Base-by-base conservation (phyloP, 768 basidiomycete species). In the Boletus insuetus region DNA sequence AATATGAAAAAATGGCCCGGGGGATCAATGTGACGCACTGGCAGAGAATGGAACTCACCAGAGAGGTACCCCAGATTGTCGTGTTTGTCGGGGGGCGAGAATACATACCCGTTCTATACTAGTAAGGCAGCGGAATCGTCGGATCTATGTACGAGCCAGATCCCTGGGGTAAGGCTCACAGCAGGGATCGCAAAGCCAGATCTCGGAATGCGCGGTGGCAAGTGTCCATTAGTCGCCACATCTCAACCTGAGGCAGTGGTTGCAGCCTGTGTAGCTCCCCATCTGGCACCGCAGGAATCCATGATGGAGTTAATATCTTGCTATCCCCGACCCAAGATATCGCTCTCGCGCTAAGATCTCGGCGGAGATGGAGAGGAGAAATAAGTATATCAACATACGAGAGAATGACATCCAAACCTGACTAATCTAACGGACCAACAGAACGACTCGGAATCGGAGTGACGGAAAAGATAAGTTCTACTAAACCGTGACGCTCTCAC, bases 21-120 rank as follows among this genome's bases (percentile, higher is more conserved):
- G 50, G 54, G 45, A 22, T 19, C 6, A n/a, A 47, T 14, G 26
- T 45, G 44, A 40, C 53, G 34, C 43, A 54, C n/a, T n/a, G n/a
- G n/a, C n/a, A n/a, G 37, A 55, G 57, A 64, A 64, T 66, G 65
- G 65, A 66, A 61, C 45, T 16, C 26, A 26, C 29, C 39, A 51
- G 42, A 12, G 38, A 40, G 43, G 51, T 46, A 55, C 63, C 63
- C 60, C 62, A 62, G 58, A 58, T 64, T 40, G 55, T 55, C 55
- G 31, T 41, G n/a, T 46, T 31, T 46, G 46, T 53, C 49, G 49
- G 42, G 26, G 29, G 6, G 41, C 16, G 32, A 39, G 35, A 22
- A 13, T 24, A 43, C 34, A 53, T 19, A 46, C 37, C 6, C 32
- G 32, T 34, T 34, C 43, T 17, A 19, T 14, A 55, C n/a, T n/a